Base-by-base conservation (phyloP, 345 rosid genomes). In the Chamaenerion angustifolium region DNA sequence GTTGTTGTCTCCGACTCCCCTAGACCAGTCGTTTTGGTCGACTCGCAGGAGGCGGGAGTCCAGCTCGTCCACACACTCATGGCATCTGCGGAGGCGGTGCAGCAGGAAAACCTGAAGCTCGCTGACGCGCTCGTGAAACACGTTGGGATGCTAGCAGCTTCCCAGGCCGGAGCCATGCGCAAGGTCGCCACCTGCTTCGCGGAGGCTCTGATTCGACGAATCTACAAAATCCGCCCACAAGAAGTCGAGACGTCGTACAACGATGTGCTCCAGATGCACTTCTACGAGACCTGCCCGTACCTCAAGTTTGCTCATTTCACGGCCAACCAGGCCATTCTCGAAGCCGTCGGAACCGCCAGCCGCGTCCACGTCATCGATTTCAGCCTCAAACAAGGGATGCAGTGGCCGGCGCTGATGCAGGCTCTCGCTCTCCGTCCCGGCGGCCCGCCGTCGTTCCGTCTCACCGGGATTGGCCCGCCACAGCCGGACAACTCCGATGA, bases 171-270 rank as follows among this genome's bases (percentile, higher is more conserved):
- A 0, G 83, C 95, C n/a, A 85, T 89, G 95, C 66, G 90, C 31
- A 89, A 85, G 62, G 95, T 89, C n/a, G 97, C 95, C 6, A 85
- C 82, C 19, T 83, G 81, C 63, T 89, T 89, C 63, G 94, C 97
- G 0, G 82, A 77, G 57, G 95, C 85, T 3, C 68, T 89, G 0
- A 94, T 95, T 31, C 70, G 94, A 0, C 70, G 84, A 66, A 89
- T 89, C 23, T 89, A 83, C 70, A 56, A 63, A 37, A 56, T 85
- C 41, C 76, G 59, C 66, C 97, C 95, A 4, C 71, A 60, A 21
- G 78, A 65, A 13, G 65, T 68, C 0, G 75, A 69, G 7, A 55
- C 71, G 0, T 66, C 81, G 8, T 73, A 64, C 50, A 56, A 75
- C 13, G 83, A 82, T 42, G 68, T 72, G 25, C 81, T 89, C 40